phyloP scores from a whole-genome alignment of 2,329 filamentous ascomycete species.

The Sphaerostilbella broomeana region DNA sequence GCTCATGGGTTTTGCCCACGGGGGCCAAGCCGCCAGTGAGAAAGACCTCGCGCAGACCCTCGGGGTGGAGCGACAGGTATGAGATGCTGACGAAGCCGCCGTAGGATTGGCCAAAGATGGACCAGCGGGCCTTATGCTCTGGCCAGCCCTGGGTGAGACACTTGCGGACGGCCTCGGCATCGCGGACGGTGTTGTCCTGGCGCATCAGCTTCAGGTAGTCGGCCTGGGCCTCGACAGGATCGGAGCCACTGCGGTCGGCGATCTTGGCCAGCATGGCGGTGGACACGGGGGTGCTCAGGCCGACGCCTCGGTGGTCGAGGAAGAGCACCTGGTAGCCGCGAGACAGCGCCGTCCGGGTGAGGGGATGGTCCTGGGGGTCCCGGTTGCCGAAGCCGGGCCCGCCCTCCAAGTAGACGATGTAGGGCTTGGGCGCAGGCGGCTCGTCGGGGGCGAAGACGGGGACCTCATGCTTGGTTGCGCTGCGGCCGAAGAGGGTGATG shows the following conservation, averaged over 20 bases:
- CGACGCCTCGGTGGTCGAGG: constrained; percentile 88
- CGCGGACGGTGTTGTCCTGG: constrained; percentile 82
- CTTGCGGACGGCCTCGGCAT: constrained; percentile 78
- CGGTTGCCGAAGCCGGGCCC: constrained; percentile 76
- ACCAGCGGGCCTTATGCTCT: constrained; percentile 69
- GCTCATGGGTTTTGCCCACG: constrained; percentile 61
- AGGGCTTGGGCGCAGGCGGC: constrained; percentile 41
- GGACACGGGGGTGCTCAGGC: constrained; percentile 73
- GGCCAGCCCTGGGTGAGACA: constrained; percentile 65
- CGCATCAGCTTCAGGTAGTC: constrained; percentile 79
- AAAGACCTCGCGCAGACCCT: constrained; percentile 76
- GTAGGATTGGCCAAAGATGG: constrained; percentile 83
- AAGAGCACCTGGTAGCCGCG: constrained; percentile 80
- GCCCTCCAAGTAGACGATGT: constrained; percentile 72
- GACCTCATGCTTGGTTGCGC: constrained; percentile 59
- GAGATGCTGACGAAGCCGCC: constrained; percentile 81
- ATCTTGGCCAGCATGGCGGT: constrained; percentile 56
- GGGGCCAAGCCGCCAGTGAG: constrained; percentile 79
- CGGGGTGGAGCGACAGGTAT: constrained; percentile 75
- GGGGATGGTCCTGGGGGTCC: constrained; percentile 64
- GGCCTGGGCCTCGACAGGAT: constrained; percentile 55
- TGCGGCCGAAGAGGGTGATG: constrained; percentile 72
- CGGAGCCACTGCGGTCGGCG: constrained; percentile 43
- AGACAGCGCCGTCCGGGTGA: constrained; percentile 65
- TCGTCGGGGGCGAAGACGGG: constrained; percentile 45